Evolutionary conservation across 2,329 filamentous ascomycete species (phyloP).

Genomic region (Calcarisporium arbuscula): DNA sequence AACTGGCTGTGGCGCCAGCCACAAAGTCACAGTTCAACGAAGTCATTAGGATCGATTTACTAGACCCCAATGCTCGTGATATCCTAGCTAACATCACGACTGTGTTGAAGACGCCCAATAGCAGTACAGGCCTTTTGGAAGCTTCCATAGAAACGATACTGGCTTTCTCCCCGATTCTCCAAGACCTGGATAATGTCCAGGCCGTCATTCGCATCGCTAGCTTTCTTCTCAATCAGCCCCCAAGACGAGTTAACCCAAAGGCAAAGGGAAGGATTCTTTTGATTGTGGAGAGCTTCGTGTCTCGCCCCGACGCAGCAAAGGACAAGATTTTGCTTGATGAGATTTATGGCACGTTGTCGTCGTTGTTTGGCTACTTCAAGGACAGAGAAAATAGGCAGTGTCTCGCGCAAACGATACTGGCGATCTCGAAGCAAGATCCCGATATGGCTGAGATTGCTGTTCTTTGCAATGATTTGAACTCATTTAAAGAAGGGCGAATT

Average conservation of each 20-base stretch:
- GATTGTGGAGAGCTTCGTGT: conserved; percentile 75
- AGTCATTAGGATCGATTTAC: conserved; percentile 47
- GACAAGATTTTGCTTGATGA: conserved; percentile 46
- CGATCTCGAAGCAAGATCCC: conserved; percentile 60
- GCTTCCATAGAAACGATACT: conserved; percentile 74
- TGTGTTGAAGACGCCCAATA: conserved; percentile 54
- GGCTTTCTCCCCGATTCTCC: conserved; percentile 65
- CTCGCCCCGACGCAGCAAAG: conserved; percentile 43
- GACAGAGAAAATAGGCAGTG: conserved; percentile 71
- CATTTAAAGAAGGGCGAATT: conserved; percentile 63
- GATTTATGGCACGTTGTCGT: conserved; percentile 68
- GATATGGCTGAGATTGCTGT: conserved; percentile 56
- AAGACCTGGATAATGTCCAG: conserved; percentile 62
- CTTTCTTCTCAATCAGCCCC: conserved; percentile 79
- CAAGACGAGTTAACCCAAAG: conserved; percentile 71
- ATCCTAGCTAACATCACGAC: conserved; percentile 62
- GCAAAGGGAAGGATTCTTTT: conserved; percentile 76
- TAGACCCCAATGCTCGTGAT: conserved; percentile 50
- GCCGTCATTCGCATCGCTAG: conserved; percentile 73
- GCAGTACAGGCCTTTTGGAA: conserved; percentile 70
- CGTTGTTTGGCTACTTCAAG: conserved; percentile 85
- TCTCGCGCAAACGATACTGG: conserved; percentile 65
- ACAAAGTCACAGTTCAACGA: conserved; percentile 51
- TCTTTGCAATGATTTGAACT: conserved; percentile 75
- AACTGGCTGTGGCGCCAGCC: conserved; percentile 49